Evolutionary conservation across 306 rosid species (phyloP).

Genomic region (Medicago lupulina): DNA sequence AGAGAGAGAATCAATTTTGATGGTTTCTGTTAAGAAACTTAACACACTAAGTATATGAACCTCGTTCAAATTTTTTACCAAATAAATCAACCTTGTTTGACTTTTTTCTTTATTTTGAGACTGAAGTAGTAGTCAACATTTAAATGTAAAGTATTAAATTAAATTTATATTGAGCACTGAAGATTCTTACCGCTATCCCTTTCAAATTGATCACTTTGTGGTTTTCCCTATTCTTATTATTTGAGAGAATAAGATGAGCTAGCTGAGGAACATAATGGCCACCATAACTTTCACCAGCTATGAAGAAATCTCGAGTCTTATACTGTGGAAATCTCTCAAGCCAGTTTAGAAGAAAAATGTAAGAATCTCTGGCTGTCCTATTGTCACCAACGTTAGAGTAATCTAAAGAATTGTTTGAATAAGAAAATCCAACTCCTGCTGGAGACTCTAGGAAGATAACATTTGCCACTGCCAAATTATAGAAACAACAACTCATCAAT

Average conservation of each 20-base stretch:
- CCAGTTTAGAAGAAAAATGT: constrained; percentile 66
- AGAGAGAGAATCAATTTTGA: too few species aligned
- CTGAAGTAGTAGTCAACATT: too few species aligned
- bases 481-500: constrained; percentile 6
- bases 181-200: constrained; percentile 66
- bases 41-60: too few species aligned
- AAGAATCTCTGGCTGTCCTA: constrained; percentile 61
- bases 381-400: constrained; percentile 69
- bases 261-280: constrained; percentile 73
- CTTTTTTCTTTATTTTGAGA: too few species aligned
- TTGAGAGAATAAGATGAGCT: constrained; percentile 52
- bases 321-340: constrained; percentile 59
- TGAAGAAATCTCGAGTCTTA: constrained; percentile 55
- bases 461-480: constrained; percentile 67
- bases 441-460: constrained; percentile 71
- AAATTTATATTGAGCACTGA: not conserved
- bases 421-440: constrained; percentile 73
- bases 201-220: constrained; percentile 52
- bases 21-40: too few species aligned
- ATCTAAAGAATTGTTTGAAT: constrained; percentile 58
- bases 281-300: constrained; percentile 73
- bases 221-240: constrained; percentile 39
- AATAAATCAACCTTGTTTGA: too few species aligned
- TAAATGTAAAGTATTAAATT: too few species aligned
- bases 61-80: too few species aligned